Base-by-base conservation (phyloP, 768 basidiomycete species). In the Hysterangium stoloniferum region DNA sequence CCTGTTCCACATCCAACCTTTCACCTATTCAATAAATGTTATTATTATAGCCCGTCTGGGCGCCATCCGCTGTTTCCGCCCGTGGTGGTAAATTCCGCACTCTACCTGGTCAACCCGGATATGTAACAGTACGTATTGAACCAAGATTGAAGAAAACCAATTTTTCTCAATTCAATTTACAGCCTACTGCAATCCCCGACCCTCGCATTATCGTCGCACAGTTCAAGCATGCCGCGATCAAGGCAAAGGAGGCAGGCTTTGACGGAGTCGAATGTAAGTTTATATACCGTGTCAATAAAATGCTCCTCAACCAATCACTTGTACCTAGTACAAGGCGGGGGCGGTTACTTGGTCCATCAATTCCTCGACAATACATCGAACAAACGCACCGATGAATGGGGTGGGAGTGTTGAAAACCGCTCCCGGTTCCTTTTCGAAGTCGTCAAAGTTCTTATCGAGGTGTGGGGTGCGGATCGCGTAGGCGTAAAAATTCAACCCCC, bases 11-110 rank as follows among this genome's bases (percentile, higher is more conserved):
- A 13, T 41, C 13, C 11, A 19, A 45, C 17, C 31, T 12, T 27
- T 12, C 11, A 4, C 24, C 17, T 51, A 4, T 25, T 19, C 40
- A 37, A 8, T 28, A 11, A 12, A 24, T 12, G 2, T 36, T 6
- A 25, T 32, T 40, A 7, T 1, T 13, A 15, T 31, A 72, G 70
- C 70, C 72, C 12, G 72, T 74, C 8, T 73, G 69, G 36, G 73
- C 61, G 1, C 72, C 74, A 11, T 75, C 73, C 15, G 67, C 70
- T 20, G 69, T 74, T 28, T 48, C 67, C 19, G 72, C 72, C 4
- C 61, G 70, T 24, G 69, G 71, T 2, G 68, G 69, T 8, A 68
- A 65, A 52, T 74, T 72, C 54, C 64, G 70, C 35, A 61, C 63
- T 48, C 55, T 75, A 27, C 64, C 66, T 24, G 71, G 68, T 4